phyloP scores from a whole-genome alignment of 2,329 filamentous ascomycete genomes.

The Cladosporium sp. region DNA sequence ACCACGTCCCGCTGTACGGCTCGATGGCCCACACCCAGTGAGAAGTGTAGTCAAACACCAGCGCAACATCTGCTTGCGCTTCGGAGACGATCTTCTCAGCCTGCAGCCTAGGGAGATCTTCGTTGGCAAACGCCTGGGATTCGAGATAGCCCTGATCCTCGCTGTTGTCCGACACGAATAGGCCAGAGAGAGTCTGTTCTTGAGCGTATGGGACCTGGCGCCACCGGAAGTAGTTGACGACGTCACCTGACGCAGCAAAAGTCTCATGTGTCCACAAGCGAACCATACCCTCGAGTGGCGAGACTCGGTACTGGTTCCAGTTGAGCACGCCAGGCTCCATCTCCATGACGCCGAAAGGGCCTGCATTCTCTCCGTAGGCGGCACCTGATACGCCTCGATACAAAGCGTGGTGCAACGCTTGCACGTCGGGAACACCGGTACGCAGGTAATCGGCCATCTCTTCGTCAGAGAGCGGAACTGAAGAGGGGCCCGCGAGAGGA shows the following conservation, averaged over 20 bases:
- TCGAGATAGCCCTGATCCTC: conserved; percentile 18
- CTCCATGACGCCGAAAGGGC: conserved; percentile 22
- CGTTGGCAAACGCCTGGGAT: conserved; percentile 14
- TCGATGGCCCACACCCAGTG: conserved; percentile 21
- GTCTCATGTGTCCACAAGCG: conserved; percentile 22
- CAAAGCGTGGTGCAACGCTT: conserved; percentile 17
- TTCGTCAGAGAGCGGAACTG: conserved; percentile 14
- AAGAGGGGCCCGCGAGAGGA: conserved; percentile 16
- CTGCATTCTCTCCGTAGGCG: conserved; percentile 14
- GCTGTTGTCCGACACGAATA: conserved; percentile 17
- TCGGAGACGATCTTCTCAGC: not conserved
- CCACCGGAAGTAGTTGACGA: conserved; percentile 23
- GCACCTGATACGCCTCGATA: conserved; percentile 20
- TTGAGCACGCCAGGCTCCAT: conserved; percentile 23
- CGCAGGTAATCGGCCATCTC: conserved; percentile 19
- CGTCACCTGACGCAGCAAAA: conserved; percentile 18
- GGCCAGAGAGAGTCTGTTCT: conserved; percentile 20
- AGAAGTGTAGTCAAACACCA: conserved; percentile 19
- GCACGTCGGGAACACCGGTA: conserved; percentile 20
- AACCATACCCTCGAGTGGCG: conserved; percentile 21
- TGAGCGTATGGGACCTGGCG: conserved; percentile 20
- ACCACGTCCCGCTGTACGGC: conserved; percentile 19
- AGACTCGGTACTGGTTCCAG: conserved; percentile 21
- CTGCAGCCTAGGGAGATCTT: conserved; percentile 15
- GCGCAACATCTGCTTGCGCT: conserved; percentile 16